These are phyloP conservation scores for Furcasterigmium sp. DNA, from an alignment of 2,329 filamentous ascomycete species.

Conservation along the genomic window DNA sequence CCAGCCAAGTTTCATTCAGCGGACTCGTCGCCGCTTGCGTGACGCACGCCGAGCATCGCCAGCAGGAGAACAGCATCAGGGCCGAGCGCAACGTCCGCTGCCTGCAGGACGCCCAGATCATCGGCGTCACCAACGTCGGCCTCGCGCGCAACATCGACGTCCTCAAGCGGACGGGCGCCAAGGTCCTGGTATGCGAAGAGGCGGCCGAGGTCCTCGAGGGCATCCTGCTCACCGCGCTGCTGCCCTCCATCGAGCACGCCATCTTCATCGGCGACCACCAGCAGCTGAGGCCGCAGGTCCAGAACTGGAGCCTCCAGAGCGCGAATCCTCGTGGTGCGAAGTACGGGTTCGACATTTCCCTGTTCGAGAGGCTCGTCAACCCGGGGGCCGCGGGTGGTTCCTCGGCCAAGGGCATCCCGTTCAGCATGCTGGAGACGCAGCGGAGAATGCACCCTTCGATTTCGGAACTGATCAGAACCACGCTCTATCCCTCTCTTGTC, in stretches of 20 bases:
- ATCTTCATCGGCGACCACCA: constrained; percentile 61
- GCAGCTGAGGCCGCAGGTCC: constrained; percentile 55
- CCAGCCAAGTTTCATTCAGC: too few species aligned
- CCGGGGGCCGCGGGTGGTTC: constrained; percentile 1
- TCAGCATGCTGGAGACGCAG: constrained; percentile 47
- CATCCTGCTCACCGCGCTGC: constrained; percentile 53
- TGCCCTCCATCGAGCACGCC: constrained; percentile 55
- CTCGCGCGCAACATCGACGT: constrained; percentile 45
- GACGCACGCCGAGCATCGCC: neutral
- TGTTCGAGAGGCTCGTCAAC: constrained; percentile 54
- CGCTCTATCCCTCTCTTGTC: constrained; percentile 50
- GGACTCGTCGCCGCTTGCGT: neutral
- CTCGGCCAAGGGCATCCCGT: constrained; percentile 17
- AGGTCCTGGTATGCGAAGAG: constrained; percentile 64
- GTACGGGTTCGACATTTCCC: constrained; percentile 52
- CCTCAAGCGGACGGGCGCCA: constrained; percentile 42
- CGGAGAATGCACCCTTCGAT: constrained; percentile 62
- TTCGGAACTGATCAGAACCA: constrained; percentile 49
- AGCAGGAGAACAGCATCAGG: constrained; percentile 13
- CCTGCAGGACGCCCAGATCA: constrained; percentile 35
- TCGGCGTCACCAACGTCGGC: constrained; percentile 54
- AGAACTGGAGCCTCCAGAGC: constrained; percentile 48
- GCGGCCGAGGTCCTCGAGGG: constrained; percentile 64
- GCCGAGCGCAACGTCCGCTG: constrained; percentile 29
- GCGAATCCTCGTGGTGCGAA: constrained; percentile 39